These are phyloP conservation scores for Pisolithus tinctorius DNA, from an alignment of 768 basidiomycete genomes.

Conservation along the genomic window DNA sequence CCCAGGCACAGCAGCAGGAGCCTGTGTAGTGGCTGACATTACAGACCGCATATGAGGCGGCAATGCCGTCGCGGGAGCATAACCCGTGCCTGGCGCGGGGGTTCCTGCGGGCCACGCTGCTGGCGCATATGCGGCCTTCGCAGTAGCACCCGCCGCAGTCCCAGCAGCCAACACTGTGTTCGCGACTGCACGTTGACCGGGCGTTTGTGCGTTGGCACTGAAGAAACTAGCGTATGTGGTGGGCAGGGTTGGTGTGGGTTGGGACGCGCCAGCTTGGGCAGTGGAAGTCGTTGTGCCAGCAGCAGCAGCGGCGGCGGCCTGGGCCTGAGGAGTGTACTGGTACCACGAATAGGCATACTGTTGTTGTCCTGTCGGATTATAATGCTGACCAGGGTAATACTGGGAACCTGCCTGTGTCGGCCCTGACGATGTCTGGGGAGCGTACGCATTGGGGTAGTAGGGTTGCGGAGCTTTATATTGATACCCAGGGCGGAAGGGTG, in stretches of 20 bases:
- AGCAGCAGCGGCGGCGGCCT: constrained; percentile 8
- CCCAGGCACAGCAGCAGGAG: constrained; percentile 8
- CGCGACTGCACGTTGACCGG: constrained; percentile 45
- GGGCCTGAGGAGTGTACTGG: constrained; percentile 31
- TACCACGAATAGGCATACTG: constrained; percentile 42
- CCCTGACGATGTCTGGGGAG: constrained; percentile 13
- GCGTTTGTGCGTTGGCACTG: constrained; percentile 21
- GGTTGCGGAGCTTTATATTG: constrained; percentile 34
- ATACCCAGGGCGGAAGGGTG: constrained; percentile 26
- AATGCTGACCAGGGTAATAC: constrained; percentile 33
- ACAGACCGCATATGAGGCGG: constrained; percentile 34
- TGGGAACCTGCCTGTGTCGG: constrained; percentile 26
- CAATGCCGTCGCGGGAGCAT: constrained; percentile 29
- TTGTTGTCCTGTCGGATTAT: constrained; percentile 29
- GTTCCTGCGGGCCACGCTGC: constrained; percentile 20
- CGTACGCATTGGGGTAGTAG: constrained; percentile 27
- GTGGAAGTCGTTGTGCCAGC: constrained; percentile 30
- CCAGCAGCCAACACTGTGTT: constrained; percentile 40
- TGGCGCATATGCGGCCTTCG: constrained; percentile 26
- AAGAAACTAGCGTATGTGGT: constrained; percentile 39
- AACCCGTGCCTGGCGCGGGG: constrained; percentile 16
- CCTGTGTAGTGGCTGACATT: constrained; percentile 15
- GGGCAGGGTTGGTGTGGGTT: constrained; percentile 25
- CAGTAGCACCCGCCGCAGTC: constrained; percentile 6
- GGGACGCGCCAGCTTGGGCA: constrained; percentile 33